Conservation (phyloP, 345 rosid species). For the Eucalyptus erythrocorys region DNA sequence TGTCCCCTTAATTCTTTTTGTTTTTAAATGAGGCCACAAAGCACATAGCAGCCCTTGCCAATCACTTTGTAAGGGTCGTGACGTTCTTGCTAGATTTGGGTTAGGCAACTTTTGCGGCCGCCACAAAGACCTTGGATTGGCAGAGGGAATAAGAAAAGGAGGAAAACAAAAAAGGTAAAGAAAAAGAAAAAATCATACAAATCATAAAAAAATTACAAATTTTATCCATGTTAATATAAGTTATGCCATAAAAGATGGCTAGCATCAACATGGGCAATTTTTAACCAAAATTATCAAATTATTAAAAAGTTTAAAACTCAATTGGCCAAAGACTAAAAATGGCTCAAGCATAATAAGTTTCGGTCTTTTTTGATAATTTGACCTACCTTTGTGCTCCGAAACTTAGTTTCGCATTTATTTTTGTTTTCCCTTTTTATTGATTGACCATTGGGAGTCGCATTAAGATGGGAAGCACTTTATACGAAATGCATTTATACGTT, state of each 20-base stretch:
- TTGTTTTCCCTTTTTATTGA: not conserved
- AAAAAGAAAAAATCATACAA: not conserved
- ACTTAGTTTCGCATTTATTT: not conserved
- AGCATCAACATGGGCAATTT: fast-evolving
- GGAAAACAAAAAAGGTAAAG: too few relatives aligned
- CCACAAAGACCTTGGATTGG: fast-evolving
- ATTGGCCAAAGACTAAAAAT: not conserved
- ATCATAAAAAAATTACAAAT: too few relatives aligned
- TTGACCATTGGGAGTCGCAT: not conserved
- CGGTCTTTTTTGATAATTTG: not conserved
- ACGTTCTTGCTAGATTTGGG: fast-evolving
- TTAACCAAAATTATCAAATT: fast-evolving
- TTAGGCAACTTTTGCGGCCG: not conserved
- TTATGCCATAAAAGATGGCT: fast-evolving
- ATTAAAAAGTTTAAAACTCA: not conserved
- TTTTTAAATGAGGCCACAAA: not conserved
- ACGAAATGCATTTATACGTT: not conserved
- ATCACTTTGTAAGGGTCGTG: not conserved
- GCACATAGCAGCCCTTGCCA: not conserved
- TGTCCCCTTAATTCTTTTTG: not conserved
- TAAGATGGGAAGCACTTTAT: not conserved
- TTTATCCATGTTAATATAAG: too few relatives aligned
- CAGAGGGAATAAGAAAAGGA: not conserved
- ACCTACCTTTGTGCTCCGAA: not conserved
- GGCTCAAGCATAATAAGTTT: fast-evolving